Percentiles rank a stretch among this genome's conserved stretches.
phyloP scores from a whole-genome alignment of 495 filamentous ascomycete genomes.

The Amniculicola lignicola region DNA sequence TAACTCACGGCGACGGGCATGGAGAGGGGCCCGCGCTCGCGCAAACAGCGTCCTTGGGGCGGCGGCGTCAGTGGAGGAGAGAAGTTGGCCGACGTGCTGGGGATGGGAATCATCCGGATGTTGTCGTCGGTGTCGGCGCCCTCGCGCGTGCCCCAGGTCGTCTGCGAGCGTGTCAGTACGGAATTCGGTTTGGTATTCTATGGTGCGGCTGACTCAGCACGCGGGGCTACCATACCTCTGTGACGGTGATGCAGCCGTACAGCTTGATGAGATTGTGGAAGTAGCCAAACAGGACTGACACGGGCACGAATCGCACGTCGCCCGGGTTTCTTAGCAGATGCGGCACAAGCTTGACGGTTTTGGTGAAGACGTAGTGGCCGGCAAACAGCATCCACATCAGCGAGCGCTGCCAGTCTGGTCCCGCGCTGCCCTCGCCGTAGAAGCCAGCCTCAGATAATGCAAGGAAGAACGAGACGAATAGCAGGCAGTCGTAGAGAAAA shows the following conservation, averaged over 20 bases:
- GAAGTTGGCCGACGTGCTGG: constrained; percentile 5
- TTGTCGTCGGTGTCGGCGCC: constrained; percentile 60
- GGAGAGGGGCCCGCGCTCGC: constrained; percentile 26
- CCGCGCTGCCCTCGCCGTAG: background rate
- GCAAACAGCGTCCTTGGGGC: constrained; percentile 20
- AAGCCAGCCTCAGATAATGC: constrained; percentile 35
- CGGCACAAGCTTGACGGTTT: constrained; percentile 59
- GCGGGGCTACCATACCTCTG: constrained; percentile 39
- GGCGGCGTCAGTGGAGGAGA: constrained; percentile 21
- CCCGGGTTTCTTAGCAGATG: constrained; percentile 57
- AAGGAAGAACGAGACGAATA: constrained; percentile 41
- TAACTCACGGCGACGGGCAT: constrained; percentile 17
- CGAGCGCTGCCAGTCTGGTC: background rate
- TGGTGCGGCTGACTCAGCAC: too few species aligned
- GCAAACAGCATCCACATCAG: constrained; percentile 29
- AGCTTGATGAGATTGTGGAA: constrained; percentile 61
- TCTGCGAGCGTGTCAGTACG: constrained; percentile 42
- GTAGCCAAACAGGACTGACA: constrained; percentile 58
- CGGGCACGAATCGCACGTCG: constrained; percentile 55
- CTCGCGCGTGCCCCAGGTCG: constrained; percentile 66
- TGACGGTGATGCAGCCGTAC: constrained; percentile 56
- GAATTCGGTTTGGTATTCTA: too few species aligned
- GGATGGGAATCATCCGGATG: constrained; percentile 31
- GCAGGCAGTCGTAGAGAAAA: constrained; percentile 52
- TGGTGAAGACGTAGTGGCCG: constrained; percentile 48